Conservation (phyloP, 345 rosid species). For the Anacardium occidentale region DNA sequence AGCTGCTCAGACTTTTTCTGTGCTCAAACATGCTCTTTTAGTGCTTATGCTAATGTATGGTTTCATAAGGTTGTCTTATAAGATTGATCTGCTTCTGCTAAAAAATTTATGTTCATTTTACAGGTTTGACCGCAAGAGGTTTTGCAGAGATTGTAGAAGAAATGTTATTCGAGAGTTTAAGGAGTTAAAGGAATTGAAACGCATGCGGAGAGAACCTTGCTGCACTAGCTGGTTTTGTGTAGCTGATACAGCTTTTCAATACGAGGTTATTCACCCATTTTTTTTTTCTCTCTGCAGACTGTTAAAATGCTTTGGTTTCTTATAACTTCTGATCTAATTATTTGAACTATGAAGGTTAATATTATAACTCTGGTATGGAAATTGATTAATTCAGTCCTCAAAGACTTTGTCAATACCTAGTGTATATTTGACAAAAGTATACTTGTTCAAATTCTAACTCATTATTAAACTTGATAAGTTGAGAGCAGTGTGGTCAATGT, state of each 20-base stretch:
- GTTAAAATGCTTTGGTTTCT: slow-evolving; percentile 1
- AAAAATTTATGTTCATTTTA: slow-evolving; percentile 20
- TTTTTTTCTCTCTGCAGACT: slow-evolving; percentile 1
- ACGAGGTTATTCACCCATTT: slow-evolving; percentile 55
- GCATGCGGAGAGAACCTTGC: slow-evolving; percentile 76
- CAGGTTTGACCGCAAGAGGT: slow-evolving; percentile 97
- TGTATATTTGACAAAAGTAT: not conserved
- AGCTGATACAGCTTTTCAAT: slow-evolving; percentile 80
- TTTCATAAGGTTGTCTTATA: slow-evolving; percentile 4
- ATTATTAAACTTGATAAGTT: not conserved
- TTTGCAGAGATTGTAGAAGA: slow-evolving; percentile 95
- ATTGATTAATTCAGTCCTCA: not conserved
- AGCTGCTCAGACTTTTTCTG: not conserved
- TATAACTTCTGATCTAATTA: slow-evolving; percentile 6
- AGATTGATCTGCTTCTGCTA: slow-evolving; percentile 17
- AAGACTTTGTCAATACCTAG: not conserved
- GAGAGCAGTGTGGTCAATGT: not conserved
- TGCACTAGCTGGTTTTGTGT: slow-evolving; percentile 93
- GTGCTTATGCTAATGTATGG: slow-evolving; percentile 8
- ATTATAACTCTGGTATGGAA: slow-evolving; percentile 2
- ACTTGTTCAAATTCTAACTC: not conserved
- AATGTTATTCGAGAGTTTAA: slow-evolving; percentile 92
- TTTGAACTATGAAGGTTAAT: not conserved
- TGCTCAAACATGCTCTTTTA: not conserved
- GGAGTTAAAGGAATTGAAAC: slow-evolving; percentile 92